These are phyloP conservation scores for Pleurozium schreberi DNA, from an alignment of 225 moss, liverwort and hornwort species.

Conservation along the genomic window DNA sequence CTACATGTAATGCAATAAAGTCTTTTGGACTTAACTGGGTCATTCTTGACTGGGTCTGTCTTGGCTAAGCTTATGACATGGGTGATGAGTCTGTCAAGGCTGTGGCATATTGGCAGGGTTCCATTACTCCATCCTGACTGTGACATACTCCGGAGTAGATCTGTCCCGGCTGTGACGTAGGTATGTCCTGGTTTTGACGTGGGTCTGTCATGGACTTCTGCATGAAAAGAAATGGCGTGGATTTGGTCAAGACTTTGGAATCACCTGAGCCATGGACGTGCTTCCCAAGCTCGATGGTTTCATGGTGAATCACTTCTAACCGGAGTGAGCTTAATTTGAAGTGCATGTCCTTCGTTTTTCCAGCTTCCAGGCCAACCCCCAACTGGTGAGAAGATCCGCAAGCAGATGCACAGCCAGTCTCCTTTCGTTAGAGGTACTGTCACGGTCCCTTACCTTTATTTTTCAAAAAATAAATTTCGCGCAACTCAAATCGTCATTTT, in stretches of 20 bases:
- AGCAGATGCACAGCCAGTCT: background rate
- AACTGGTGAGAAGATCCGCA: background rate
- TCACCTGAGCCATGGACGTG: background rate
- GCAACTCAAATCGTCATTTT: background rate
- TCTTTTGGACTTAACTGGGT: background rate
- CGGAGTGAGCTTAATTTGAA: background rate
- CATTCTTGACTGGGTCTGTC: background rate
- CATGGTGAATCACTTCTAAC: background rate
- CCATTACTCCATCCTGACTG: background rate
- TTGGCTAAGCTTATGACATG: background rate
- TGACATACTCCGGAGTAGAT: no score
- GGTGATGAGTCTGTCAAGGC: background rate
- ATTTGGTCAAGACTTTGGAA: background rate
- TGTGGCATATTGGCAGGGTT: background rate
- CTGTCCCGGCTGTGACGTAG: background rate
- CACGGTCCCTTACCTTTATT: no score
- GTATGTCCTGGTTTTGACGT: background rate
- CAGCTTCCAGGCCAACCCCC: background rate
- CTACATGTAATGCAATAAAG: no score
- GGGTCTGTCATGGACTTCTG: background rate
- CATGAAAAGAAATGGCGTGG: background rate
- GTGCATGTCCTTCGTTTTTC: background rate
- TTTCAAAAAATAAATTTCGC: no score
- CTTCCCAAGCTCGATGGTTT: background rate
- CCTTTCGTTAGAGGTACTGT: background rate